A percentile compares a stretch with the other conserved stretches of the same genome.
phyloP scores from a whole-genome alignment of 305 asterid species.

The Fraxinus dipetala region DNA sequence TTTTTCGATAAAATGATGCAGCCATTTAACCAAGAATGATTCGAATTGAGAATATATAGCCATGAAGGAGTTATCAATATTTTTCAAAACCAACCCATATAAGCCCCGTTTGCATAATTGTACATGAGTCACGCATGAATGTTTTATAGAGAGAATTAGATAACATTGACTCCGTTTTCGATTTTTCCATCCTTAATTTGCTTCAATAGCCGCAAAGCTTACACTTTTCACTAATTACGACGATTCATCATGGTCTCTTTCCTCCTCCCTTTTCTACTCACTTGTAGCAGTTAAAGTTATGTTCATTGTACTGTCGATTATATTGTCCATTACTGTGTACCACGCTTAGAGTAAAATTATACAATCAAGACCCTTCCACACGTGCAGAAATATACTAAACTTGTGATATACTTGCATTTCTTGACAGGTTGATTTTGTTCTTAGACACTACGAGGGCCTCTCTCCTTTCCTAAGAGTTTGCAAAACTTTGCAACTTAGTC shows the following conservation, averaged over 20 bases:
- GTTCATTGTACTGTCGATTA: neutral
- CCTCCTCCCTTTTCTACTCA: neutral
- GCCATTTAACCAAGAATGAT: neutral
- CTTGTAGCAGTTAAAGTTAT: neutral
- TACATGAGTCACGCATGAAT: neutral
- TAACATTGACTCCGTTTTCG: neutral
- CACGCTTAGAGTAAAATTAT: neutral
- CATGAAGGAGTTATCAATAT: neutral
- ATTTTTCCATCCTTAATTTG: neutral
- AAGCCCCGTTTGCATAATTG: neutral
- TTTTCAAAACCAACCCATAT: neutral
- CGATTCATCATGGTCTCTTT: neutral
- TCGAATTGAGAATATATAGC: neutral
- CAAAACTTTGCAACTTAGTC: constrained; percentile 71
- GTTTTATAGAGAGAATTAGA: neutral
- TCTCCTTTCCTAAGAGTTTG: constrained; percentile 74
- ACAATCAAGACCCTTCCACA: neutral
- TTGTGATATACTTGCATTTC: neutral
- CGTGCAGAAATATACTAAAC: neutral
- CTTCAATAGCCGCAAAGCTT: neutral
- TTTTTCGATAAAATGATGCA: neutral
- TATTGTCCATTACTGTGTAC: neutral
- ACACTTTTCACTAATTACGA: neutral
- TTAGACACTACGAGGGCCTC: constrained; percentile 63
- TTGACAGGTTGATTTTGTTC: constrained; percentile 69